A percentile compares a stretch with the other conserved stretches of the same genome.
These are phyloP conservation scores for Allium sativum DNA, from an alignment of 106 monocot genomes.

Conservation along the genomic window DNA sequence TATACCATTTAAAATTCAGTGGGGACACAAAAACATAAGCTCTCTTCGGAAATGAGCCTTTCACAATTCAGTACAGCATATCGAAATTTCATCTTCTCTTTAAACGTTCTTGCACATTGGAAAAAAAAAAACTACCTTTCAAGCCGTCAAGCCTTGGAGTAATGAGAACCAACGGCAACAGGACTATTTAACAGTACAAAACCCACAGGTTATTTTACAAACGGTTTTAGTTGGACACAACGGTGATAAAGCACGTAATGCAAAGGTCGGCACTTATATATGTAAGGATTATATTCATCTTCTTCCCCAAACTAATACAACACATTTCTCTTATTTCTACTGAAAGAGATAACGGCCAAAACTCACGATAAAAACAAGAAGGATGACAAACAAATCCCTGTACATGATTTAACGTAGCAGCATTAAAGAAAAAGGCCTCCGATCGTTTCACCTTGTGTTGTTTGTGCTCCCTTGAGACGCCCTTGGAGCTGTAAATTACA, in stretches of 20 bases:
- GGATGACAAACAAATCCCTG: slow-evolving; percentile 9
- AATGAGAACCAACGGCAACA: too few species aligned
- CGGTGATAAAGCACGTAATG: neutral
- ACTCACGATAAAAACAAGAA: slow-evolving; percentile 1
- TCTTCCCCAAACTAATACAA: slow-evolving; percentile 6
- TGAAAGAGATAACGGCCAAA: neutral
- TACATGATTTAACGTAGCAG: neutral
- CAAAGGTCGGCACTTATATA: slow-evolving; percentile 6
- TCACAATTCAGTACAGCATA: too few species aligned
- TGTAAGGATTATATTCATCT: neutral
- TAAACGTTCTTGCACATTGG: too few species aligned
- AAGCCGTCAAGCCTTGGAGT: too few species aligned
- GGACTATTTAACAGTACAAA: too few species aligned
- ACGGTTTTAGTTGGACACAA: too few species aligned
- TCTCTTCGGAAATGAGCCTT: too few species aligned
- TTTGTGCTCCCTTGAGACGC: slow-evolving; percentile 8
- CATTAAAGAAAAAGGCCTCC: neutral
- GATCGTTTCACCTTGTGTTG: neutral
- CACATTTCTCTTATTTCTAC: slow-evolving; percentile 3
- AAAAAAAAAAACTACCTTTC: too few species aligned
- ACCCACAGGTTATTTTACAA: too few species aligned
- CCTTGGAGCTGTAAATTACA: slow-evolving; percentile 5
- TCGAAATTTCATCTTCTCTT: too few species aligned
- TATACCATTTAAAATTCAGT: too few species aligned
- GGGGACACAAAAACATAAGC: too few species aligned